Evolutionary conservation across 345 rosid genomes (phyloP), one percentile per base, ranked within the genome.

Genomic region (Salix caprea): DNA sequence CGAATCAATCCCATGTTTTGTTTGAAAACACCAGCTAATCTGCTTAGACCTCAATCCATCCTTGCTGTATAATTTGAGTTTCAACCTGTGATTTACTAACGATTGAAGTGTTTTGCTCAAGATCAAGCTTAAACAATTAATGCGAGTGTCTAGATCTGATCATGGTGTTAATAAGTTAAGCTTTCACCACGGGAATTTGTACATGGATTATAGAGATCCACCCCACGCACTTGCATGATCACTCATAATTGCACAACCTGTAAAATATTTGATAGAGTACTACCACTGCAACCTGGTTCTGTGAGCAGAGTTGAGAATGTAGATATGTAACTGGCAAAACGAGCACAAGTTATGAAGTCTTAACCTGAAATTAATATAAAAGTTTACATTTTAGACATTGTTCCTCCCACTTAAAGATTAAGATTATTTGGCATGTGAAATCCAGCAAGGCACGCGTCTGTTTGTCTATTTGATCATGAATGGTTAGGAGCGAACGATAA

Each of bases 161-260:
- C n/a, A 13, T 32, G 1, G 7, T 46, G 4, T 46, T 46, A 46
- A 14, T 13, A 68, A 68, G 50, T 5, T 0, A 50, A 7, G 4
- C 62, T 19, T 69, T 18, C 21, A 58, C 14, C 64, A 23, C 10
- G 0, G 28, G 64, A 58, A 26, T 58, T 5, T 4, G 23, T 3
- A 58, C 64, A 58, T 58, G 1, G 64, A 58, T 10, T 23, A 10
- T 58, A 14, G 9, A 6, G 58, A 24, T 39, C 9, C 5, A 48
- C 15, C 52, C 61, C 24, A 6, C 69, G 6, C 44, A 2, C 54
- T 18, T 52, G 68, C 58, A 61, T 78, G 74, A 77, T 54, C 73
- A 62, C 39, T 56, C 75, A 58, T 65, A 73, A 77, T 6, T 48
- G 58, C 60, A 39, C 36, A 40, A 34, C 26, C 30, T 36, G 12